Evolutionary conservation across 768 basidiomycete species (phyloP).

Genomic region (Lentinula sp.): DNA sequence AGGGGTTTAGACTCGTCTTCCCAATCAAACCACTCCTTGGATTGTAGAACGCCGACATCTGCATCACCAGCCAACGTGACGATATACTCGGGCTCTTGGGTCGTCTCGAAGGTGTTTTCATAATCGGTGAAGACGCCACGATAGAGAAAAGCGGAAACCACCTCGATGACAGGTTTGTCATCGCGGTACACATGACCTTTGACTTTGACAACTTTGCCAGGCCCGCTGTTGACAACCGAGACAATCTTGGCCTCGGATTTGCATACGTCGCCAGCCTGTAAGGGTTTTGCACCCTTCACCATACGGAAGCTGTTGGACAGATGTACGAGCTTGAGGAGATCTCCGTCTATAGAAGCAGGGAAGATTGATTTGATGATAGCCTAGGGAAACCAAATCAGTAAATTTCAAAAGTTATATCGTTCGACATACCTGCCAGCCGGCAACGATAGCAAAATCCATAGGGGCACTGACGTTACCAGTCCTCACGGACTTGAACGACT

Average conservation of each 20-base stretch:
- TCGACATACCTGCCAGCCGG: conserved; percentile 88
- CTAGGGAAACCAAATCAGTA: conserved; percentile 31
- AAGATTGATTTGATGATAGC: conserved; percentile 99
- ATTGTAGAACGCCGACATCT: conserved; percentile 82
- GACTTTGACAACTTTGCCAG: conserved; percentile 91
- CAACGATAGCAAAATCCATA: conserved; percentile 98
- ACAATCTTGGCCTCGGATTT: conserved; percentile 83
- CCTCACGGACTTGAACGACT: conserved; percentile 78
- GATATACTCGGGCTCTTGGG: conserved; percentile 84
- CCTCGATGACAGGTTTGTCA: conserved; percentile 82
- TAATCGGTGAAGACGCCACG: conserved; percentile 92
- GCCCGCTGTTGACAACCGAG: conserved; percentile 84
- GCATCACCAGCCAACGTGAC: conserved; percentile 73
- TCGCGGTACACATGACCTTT: conserved; percentile 78
- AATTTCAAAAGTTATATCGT: neutral
- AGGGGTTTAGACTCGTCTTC: conserved; percentile 76
- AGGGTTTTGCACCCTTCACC: conserved; percentile 67
- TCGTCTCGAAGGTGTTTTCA: conserved; percentile 92
- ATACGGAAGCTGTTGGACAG: conserved; percentile 95
- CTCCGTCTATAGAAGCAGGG: conserved; percentile 86
- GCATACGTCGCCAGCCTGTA: conserved; percentile 85
- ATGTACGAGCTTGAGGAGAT: conserved; percentile 93
- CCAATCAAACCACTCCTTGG: conserved; percentile 99
- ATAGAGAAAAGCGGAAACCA: conserved; percentile 93
- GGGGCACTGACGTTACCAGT: conserved; percentile 75